A percentile compares a stretch with the other conserved stretches of the same genome.
These are phyloP conservation scores for Neofusicoccum cordaticola DNA, from an alignment of 2,329 filamentous ascomycete species.

Conservation along the genomic window DNA sequence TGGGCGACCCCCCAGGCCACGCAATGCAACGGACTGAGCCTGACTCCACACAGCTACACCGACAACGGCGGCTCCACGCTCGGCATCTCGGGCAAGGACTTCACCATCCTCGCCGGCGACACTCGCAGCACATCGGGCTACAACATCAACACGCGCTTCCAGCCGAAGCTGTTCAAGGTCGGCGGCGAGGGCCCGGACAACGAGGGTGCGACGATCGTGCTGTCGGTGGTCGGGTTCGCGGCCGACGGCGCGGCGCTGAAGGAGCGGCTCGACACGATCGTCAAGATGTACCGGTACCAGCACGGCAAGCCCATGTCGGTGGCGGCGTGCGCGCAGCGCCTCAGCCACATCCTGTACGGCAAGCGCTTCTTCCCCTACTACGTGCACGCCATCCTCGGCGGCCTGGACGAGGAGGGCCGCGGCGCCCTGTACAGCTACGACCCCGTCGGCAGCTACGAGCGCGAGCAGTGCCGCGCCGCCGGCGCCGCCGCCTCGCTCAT, in stretches of 20 bases:
- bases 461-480: constrained; percentile 91
- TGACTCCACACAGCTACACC: constrained; percentile 66
- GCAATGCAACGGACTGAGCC: not conserved
- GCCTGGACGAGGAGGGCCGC: constrained; percentile 89
- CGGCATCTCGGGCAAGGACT: constrained; percentile 89
- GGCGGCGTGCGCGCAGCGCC: constrained; percentile 87
- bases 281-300: constrained; percentile 99
- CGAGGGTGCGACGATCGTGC: constrained; percentile 80
- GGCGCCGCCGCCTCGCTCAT: constrained; percentile 91
- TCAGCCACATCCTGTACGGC: constrained; percentile 92
- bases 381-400: constrained; percentile 88
- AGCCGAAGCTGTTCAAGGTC: constrained; percentile 96
- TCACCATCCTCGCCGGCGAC: constrained; percentile 95
- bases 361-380: constrained; percentile 99
- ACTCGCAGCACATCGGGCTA: constrained; percentile 90
- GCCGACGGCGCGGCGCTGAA: constrained; percentile 92
- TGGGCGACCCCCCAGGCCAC: not conserved
- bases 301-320: constrained; percentile 96
- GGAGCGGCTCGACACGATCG: constrained; percentile 88
- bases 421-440: constrained; percentile 97
- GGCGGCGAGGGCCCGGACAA: constrained; percentile 72
- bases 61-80: constrained; percentile 97
- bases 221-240: constrained; percentile 93
- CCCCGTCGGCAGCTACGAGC: constrained; percentile 94
- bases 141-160: constrained; percentile 97